Evolutionary conservation across 805 yeast genomes (phyloP), one percentile per base, ranked within the genome.

Genomic region (Nakazawaea laoshanensis): DNA sequence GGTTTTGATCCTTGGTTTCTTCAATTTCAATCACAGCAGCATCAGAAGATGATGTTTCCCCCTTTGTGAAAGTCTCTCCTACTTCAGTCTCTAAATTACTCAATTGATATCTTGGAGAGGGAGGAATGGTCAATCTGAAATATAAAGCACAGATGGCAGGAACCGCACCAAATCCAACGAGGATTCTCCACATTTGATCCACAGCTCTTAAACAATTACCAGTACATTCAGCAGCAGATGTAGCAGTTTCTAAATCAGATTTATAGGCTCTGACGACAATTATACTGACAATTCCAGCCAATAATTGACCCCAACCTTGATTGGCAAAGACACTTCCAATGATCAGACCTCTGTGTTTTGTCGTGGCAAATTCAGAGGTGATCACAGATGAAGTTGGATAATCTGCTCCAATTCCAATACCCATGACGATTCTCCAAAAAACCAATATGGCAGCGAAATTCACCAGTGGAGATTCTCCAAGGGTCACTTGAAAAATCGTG

Each of bases 331-430:
- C 89, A 22, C 89, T 86, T 47, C 82, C 83, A 87, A 82, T 81
- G 47, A 81, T 81, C 42, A 89, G 87, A 67, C 92, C 92, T 72
- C 92, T 78, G 86, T 88, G 81, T 59, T 77, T 81, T 43, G 89
- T 82, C 39, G 89, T 79, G 26, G 89, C 71, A 50, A 81, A 82
- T 63, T 82, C 92, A 32, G 89, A 74, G 10, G 88, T 75, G 43
- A 82, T 81, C 52, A 82, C 78, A n/a, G 89, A 79, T 8, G 89
- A 81, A 48, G 82, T 66, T 44, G 92, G 94, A 57, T 82, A 82
- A 61, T 82, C 94, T 65, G 89, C 94, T 63, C 94, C 94, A 48
- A 82, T 82, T 71, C 92, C 94, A 48, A 83, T 74, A 63, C 94
- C 94, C 82, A 76, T 77, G 41, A 82, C 49, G 41, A 82, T 72